Percentiles rank a stretch among this genome's conserved stretches.
These are phyloP conservation scores for Imleria badia DNA, from an alignment of 768 basidiomycete genomes.

Conservation along the genomic window DNA sequence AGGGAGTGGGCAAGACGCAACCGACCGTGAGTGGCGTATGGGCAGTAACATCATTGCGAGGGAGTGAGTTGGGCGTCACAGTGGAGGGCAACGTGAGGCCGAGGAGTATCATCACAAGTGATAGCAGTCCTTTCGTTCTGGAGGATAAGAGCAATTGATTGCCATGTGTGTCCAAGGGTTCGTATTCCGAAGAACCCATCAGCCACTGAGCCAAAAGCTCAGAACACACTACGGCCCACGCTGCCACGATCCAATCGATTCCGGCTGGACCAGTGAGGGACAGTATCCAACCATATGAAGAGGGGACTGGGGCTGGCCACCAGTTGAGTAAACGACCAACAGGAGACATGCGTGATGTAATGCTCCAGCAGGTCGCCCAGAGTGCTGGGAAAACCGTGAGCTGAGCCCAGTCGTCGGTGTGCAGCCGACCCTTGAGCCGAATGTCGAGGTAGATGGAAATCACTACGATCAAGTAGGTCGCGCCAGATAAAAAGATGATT, in stretches of 20 bases:
- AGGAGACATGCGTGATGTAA: constrained; percentile 55
- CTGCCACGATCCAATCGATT: constrained; percentile 73
- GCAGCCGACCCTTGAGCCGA: constrained; percentile 30
- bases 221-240: constrained; percentile 69
- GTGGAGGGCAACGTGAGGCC: constrained; percentile 59
- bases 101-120: constrained; percentile 43
- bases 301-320: constrained; percentile 51
- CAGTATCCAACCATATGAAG: constrained; percentile 65
- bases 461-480: constrained; percentile 47
- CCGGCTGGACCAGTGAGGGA: constrained; percentile 56
- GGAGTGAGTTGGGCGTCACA: constrained; percentile 40
- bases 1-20: constrained; percentile 60
- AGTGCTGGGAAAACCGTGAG: constrained; percentile 63
- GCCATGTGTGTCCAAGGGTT: constrained; percentile 3
- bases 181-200: constrained; percentile 40
- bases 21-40: constrained; percentile 63
- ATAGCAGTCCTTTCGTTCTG: constrained; percentile 28
- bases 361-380: constrained; percentile 66
- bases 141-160: constrained; percentile 15
- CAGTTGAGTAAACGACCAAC: constrained; percentile 72
- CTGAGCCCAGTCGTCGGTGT: constrained; percentile 39
- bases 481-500: constrained; percentile 40
- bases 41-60: constrained; percentile 29
- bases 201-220: constrained; percentile 55
- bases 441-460: constrained; percentile 40